Conservation (phyloP, 2,329 filamentous ascomycete genomes). For the Nannizziopsis arthrosporioides region DNA sequence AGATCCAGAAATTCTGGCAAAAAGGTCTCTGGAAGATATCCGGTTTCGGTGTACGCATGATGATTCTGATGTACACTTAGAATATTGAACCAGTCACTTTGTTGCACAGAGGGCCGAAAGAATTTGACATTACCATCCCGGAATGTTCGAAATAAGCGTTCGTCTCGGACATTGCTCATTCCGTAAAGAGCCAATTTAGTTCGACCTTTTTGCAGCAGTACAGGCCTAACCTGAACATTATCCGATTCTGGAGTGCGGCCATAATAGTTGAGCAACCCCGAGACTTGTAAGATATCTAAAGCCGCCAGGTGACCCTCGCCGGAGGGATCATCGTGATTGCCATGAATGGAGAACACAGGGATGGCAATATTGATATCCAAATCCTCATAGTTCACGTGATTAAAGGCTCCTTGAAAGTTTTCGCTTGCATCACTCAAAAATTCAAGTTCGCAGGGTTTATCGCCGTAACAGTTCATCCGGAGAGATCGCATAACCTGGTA, state of each 20-base stretch:
- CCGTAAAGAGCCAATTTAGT: conserved; percentile 92
- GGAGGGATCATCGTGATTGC: conserved; percentile 97
- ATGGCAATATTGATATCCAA: conserved; percentile 94
- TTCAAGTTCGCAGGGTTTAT: conserved; percentile 90
- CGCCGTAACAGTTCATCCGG: conserved; percentile 83
- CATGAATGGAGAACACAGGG: conserved; percentile 95
- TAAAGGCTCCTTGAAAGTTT: conserved; percentile 79
- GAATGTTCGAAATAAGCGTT: conserved; percentile 87
- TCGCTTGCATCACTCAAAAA: conserved; percentile 87
- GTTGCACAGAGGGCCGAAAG: conserved; percentile 69
- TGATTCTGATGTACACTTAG: conserved; percentile 96
- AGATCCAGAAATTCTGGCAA: conserved; percentile 84
- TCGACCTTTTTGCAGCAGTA: conserved; percentile 81
- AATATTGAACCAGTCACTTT: conserved; percentile 88
- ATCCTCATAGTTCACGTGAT: conserved; percentile 96
- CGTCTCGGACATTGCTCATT: conserved; percentile 89
- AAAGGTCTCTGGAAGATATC: conserved; percentile 89
- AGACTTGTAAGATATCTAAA: conserved; percentile 79
- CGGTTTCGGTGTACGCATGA: conserved; percentile 77
- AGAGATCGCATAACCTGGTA: conserved; percentile 95
- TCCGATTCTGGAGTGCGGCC: conserved; percentile 84
- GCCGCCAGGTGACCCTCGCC: conserved; percentile 88
- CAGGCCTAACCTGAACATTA: conserved; percentile 82
- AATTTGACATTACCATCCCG: conserved; percentile 88
- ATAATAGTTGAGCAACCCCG: conserved; percentile 90